Percentiles rank a stretch among this genome's conserved stretches.
Conservation (phyloP, 768 basidiomycete genomes). For the Boletus patriciae region DNA sequence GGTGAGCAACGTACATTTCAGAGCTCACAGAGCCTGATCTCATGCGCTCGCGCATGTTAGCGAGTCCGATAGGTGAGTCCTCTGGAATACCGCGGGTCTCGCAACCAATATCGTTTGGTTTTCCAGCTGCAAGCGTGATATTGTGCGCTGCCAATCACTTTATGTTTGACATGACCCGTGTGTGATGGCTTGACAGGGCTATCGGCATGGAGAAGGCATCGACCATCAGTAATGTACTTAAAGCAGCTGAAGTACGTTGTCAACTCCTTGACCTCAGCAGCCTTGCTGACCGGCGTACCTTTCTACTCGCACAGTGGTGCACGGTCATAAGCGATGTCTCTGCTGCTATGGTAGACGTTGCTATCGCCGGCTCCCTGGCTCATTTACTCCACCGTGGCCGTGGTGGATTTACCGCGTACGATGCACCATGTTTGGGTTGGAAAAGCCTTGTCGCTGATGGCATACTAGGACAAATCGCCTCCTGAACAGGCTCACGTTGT, state of each 20-base stretch:
- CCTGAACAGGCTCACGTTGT: not conserved
- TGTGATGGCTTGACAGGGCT: not conserved
- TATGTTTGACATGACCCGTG: not conserved
- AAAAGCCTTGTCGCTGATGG: not conserved
- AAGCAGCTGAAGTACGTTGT: not conserved
- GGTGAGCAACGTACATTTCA: not conserved
- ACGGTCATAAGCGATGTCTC: not conserved
- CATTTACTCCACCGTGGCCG: not conserved
- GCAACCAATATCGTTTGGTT: not conserved
- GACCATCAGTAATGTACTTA: too few relatives aligned
- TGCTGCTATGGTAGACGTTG: not conserved
- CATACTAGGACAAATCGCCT: not conserved
- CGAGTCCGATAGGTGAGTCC: not conserved
- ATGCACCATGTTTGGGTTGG: not conserved
- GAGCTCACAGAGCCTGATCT: not conserved
- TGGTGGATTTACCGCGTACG: not conserved
- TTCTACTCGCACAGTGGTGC: not conserved
- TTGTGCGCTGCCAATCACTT: not conserved
- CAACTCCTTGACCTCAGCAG: not conserved
- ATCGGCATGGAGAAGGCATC: not conserved
- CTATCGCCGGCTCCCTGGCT: not conserved
- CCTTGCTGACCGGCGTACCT: not conserved
- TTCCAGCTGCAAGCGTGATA: not conserved
- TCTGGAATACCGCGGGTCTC: not conserved
- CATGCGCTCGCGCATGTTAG: not conserved